Base-by-base conservation (phyloP, 345 rosid species). In the Sisymbrium altissimum region DNA sequence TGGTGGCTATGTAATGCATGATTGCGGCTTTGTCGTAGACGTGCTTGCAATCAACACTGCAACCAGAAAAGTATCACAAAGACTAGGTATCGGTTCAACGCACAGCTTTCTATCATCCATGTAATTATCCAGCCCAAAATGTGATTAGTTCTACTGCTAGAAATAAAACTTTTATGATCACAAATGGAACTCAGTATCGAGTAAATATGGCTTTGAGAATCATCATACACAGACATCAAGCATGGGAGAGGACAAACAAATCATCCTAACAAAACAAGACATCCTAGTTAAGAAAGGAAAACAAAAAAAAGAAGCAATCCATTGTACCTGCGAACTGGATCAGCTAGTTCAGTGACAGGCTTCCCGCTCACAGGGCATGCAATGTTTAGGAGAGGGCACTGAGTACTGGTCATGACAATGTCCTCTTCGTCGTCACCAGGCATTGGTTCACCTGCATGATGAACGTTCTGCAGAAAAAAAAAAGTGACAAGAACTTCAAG, bases 381-480 rank as follows among this genome's bases (percentile, higher is more conserved):
- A 21, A 72, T 53, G 80, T 92, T 95, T 79, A 90, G 77, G 66
- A 95, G 72, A 82, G 74, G 88, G 79, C 84, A 81, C 86, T 88
- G 91, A 13, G 96, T 90, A 79, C 85, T 84, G 54, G 96, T 95
- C 97, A 92, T 84, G 56, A 95, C 68, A 50, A 95, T 79, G 72
- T 95, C 97, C 77, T 87, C 97, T 81, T 86, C 89, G 64, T 92
- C 99, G 11, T 92, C 97, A 70, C 96, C 99, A 18, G 97, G 97
- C 94, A 92, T 85, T 68, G 88, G 89, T 61, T 90, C 85, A 33
- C 96, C 97, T 43, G 72, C 78, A 75, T 90, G 99, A 82, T 90
- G 97, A 81, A 95, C 96, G 68, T 90, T 85, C 98, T 94, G 84
- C 78, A 74, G 57, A 17, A 50, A 66, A 65, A 50, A 66, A 65